Evolutionary conservation across 2,329 filamentous ascomycete genomes (phyloP).

Genomic region (Ceratocystis smalleyi): DNA sequence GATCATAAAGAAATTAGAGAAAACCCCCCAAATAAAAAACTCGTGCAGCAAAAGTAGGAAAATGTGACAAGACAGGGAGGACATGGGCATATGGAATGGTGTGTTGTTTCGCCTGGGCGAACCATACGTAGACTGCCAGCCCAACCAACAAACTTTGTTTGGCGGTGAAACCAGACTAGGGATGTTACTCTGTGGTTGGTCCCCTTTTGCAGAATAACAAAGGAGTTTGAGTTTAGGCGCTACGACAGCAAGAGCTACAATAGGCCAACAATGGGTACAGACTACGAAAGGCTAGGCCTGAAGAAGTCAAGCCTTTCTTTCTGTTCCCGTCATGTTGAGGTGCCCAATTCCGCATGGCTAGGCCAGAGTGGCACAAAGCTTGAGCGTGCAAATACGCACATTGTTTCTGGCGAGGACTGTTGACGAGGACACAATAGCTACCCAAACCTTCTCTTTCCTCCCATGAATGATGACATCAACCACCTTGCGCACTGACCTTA

Average conservation of each 20-base stretch:
- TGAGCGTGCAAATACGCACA: no score
- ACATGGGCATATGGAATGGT: no score
- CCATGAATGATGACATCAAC: neutral
- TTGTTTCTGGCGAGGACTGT: no score
- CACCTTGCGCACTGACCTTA: neutral
- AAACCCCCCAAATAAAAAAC: no score
- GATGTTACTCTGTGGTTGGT: neutral
- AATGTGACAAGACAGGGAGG: no score
- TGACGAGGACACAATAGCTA: neutral
- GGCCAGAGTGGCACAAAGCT: neutral
- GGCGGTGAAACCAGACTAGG: neutral
- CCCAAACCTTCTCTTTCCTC: neutral
- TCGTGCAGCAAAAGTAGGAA: no score
- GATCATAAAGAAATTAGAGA: no score
- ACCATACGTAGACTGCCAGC: neutral
- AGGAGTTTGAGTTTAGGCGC: neutral
- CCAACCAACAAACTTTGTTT: neutral
- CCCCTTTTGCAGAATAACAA: neutral
- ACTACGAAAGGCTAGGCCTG: neutral
- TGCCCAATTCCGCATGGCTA: neutral
- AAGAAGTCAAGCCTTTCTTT: neutral
- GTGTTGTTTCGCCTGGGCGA: no score
- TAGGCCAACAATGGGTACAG: neutral
- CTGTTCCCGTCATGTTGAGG: neutral
- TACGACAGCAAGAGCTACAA: neutral